phyloP scores from a whole-genome alignment of 2,329 filamentous ascomycete genomes.

The Apiospora pterosperma region DNA sequence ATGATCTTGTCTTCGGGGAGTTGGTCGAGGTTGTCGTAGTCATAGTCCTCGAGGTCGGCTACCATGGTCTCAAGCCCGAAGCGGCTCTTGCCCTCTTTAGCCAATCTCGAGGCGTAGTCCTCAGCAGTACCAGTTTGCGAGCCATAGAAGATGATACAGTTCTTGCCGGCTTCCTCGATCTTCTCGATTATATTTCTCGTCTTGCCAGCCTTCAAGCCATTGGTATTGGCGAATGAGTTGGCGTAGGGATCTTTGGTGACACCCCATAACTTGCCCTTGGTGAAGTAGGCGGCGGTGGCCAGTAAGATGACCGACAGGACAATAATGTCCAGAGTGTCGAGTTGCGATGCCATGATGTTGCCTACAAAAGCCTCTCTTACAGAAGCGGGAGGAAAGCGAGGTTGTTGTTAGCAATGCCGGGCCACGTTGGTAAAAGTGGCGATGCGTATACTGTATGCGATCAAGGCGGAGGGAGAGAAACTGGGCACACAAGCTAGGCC shows the following conservation, averaged over 20 bases:
- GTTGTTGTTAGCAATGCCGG: not conserved
- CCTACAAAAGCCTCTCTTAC: not conserved
- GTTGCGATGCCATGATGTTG: conserved; percentile 71
- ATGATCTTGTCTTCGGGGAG: conserved; percentile 85
- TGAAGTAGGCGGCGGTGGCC: conserved; percentile 92
- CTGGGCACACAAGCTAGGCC: too few relatives aligned
- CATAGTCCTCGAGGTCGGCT: conserved; percentile 95
- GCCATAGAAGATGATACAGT: conserved; percentile 97
- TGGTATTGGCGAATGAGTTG: conserved; percentile 65
- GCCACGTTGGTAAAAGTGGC: not conserved
- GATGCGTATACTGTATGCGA: not conserved
- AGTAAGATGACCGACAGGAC: conserved; percentile 83
- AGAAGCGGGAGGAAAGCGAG: not conserved
- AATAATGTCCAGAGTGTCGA: conserved; percentile 91
- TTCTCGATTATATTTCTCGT: conserved; percentile 92
- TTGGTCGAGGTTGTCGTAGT: conserved; percentile 88
- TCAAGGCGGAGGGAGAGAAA: not conserved
- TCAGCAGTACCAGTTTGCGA: conserved; percentile 98
- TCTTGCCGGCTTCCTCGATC: conserved; percentile 93
- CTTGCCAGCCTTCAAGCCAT: conserved; percentile 72
- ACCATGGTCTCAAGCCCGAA: conserved; percentile 98
- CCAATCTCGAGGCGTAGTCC: conserved; percentile 92
- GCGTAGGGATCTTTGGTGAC: conserved; percentile 87
- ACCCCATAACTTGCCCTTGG: conserved; percentile 93
- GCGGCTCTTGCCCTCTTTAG: conserved; percentile 94